phyloP scores from a whole-genome alignment of 345 rosid genomes.

The Cardamine resedifolia region DNA sequence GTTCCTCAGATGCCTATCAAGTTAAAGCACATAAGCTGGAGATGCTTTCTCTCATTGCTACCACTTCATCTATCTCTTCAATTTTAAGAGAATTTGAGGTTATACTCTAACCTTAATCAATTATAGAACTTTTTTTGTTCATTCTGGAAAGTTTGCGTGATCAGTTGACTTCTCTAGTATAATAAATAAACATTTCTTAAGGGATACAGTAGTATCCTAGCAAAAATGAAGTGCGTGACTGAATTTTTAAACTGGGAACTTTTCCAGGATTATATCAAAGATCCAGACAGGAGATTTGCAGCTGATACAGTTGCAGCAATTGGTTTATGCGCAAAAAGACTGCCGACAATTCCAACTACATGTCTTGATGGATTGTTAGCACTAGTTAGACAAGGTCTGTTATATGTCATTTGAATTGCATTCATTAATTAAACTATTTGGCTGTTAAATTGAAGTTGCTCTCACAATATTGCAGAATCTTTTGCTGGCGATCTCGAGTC shows the following conservation, averaged over 20 bases:
- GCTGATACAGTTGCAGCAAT: slow-evolving; percentile 84
- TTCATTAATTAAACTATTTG: not conserved
- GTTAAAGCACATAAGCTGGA: slow-evolving; percentile 86
- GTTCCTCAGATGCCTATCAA: slow-evolving; percentile 77
- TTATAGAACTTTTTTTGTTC: not conserved
- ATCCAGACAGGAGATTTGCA: slow-evolving; percentile 90
- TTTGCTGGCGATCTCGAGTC: slow-evolving; percentile 47
- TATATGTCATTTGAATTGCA: slow-evolving; percentile 20
- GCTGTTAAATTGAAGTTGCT: slow-evolving; percentile 25
- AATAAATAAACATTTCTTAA: not conserved
- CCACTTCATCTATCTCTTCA: slow-evolving; percentile 63
- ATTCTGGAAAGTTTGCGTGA: slow-evolving; percentile 5
- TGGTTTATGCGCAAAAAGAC: slow-evolving; percentile 75
- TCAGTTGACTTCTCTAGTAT: slow-evolving; percentile 1
- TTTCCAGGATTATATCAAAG: slow-evolving; percentile 82
- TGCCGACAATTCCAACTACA: slow-evolving; percentile 62
- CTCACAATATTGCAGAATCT: slow-evolving; percentile 53
- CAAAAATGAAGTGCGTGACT: slow-evolving; percentile 4
- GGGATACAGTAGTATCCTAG: not conserved
- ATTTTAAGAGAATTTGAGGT: slow-evolving; percentile 93
- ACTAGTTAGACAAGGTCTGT: slow-evolving; percentile 66
- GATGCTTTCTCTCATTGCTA: slow-evolving; percentile 78
- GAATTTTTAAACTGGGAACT: not conserved
- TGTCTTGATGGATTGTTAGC: slow-evolving; percentile 77
- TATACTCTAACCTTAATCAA: slow-evolving; percentile 10